phyloP scores from a whole-genome alignment of 208 protist genomes.

The Phytomonas sp. region DNA sequence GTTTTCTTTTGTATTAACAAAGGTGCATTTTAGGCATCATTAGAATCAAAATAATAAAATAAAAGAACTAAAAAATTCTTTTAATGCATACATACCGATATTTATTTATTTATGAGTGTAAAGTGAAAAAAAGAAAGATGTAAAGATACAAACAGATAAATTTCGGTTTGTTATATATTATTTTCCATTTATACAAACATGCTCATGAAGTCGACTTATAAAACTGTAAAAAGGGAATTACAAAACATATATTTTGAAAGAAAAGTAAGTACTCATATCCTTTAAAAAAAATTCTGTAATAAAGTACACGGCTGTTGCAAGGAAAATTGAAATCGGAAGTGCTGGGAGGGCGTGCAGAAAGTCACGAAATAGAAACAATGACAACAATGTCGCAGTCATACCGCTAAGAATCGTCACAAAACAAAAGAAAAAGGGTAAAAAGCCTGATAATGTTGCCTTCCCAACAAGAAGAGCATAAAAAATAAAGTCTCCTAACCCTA shows the following conservation, averaged over 20 bases:
- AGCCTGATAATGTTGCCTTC: slow-evolving; percentile 33
- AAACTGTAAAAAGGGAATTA: neutral
- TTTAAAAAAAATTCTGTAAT: slow-evolving; percentile 19
- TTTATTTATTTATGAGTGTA: slow-evolving; percentile 1
- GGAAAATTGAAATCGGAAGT: slow-evolving; percentile 74
- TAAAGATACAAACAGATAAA: neutral
- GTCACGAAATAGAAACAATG: slow-evolving; percentile 37
- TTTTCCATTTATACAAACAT: neutral
- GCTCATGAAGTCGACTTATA: neutral
- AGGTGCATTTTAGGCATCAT: neutral
- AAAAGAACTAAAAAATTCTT: slow-evolving; percentile 6
- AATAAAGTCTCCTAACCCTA: slow-evolving; percentile 84
- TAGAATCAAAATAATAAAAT: too few relatives aligned
- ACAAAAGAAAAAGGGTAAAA: slow-evolving; percentile 53
- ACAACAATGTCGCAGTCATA: slow-evolving; percentile 53
- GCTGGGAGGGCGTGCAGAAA: slow-evolving; percentile 56
- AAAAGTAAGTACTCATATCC: slow-evolving; percentile 7
- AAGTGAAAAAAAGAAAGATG: neutral
- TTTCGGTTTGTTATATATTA: neutral
- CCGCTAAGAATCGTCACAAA: slow-evolving; percentile 44
- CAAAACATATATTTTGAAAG: neutral
- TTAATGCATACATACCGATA: slow-evolving; percentile 4
- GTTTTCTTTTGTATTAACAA: slow-evolving; percentile 7
- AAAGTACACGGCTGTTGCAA: slow-evolving; percentile 39
- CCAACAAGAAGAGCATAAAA: slow-evolving; percentile 82